A percentile compares a stretch with the other conserved stretches of the same genome.
Evolutionary conservation across 2,329 filamentous ascomycete genomes (phyloP).

Genomic region (Dothistroma septosporum): DNA sequence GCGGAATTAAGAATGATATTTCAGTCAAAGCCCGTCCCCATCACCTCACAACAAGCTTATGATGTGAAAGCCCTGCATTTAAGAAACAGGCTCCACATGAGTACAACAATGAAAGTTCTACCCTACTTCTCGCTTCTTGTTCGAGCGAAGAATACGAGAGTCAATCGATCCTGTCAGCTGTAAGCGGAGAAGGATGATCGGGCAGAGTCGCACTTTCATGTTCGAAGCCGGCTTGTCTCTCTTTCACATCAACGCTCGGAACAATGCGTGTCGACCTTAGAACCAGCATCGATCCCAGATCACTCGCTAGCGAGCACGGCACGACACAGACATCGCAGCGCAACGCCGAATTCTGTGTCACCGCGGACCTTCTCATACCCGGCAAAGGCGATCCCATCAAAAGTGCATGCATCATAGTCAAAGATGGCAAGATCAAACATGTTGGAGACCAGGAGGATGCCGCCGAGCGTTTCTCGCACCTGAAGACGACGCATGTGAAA

Average conservation of each 20-base stretch:
- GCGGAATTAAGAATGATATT: neutral
- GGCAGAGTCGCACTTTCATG: neutral
- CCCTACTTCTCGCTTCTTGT: too few relatives aligned
- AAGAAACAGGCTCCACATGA: too few relatives aligned
- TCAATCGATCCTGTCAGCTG: neutral
- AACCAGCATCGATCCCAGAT: neutral
- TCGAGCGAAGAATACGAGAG: neutral
- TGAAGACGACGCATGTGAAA: constrained; percentile 37
- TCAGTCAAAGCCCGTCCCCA: too few relatives aligned
- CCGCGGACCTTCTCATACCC: constrained; percentile 44
- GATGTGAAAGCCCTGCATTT: too few relatives aligned
- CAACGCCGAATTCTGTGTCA: constrained; percentile 13
- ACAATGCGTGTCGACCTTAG: neutral
- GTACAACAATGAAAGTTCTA: too few relatives aligned
- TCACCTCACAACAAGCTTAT: too few relatives aligned
- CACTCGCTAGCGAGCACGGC: neutral
- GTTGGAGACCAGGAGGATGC: constrained; percentile 33
- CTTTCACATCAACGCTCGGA: neutral
- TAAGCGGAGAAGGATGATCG: neutral
- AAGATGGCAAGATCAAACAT: constrained; percentile 40
- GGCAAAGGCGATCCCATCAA: constrained; percentile 44
- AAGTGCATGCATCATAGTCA: constrained; percentile 40
- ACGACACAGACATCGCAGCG: neutral
- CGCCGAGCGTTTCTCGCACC: constrained; percentile 10
- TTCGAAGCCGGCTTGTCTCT: neutral